Conservation (phyloP, 2,329 filamentous ascomycete genomes). For the Talaromyces sp. region DNA sequence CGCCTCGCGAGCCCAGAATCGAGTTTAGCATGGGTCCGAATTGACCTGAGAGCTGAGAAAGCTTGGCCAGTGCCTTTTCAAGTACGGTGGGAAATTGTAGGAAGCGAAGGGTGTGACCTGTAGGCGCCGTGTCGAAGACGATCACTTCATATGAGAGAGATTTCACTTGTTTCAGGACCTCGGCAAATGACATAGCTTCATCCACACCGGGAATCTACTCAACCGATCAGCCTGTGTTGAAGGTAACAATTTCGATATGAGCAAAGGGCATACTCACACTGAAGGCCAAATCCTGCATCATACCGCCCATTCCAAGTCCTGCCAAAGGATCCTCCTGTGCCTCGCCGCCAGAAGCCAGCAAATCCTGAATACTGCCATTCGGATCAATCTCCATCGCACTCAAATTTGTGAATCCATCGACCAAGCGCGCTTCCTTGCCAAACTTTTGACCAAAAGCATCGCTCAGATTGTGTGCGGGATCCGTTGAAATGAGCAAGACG, state of each 20-base stretch:
- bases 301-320: constrained; percentile 73
- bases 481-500: constrained; percentile 95
- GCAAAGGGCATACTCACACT: constrained; percentile 54
- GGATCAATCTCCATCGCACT: constrained; percentile 99
- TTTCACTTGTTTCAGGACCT: constrained; percentile 99
- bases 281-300: constrained; percentile 99
- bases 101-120: constrained; percentile 96
- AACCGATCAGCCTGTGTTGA: neutral
- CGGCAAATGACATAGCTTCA: constrained; percentile 99
- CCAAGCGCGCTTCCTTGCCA: constrained; percentile 90
- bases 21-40: constrained; percentile 96
- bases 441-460: constrained; percentile 99
- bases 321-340: constrained; percentile 65
- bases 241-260: neutral
- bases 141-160: constrained; percentile 98
- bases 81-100: constrained; percentile 97
- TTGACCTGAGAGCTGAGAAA: constrained; percentile 88
- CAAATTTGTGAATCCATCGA: constrained; percentile 89
- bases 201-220: constrained; percentile 94
- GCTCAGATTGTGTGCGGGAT: constrained; percentile 95
- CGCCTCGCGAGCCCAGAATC: constrained; percentile 73
- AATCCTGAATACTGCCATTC: constrained; percentile 94
- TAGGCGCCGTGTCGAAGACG: constrained; percentile 97
- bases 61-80: constrained; percentile 96
- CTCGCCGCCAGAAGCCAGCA: constrained; percentile 70